Conservation (phyloP, 352 stramenopile species). For the Phytophthora uliginosa region DNA sequence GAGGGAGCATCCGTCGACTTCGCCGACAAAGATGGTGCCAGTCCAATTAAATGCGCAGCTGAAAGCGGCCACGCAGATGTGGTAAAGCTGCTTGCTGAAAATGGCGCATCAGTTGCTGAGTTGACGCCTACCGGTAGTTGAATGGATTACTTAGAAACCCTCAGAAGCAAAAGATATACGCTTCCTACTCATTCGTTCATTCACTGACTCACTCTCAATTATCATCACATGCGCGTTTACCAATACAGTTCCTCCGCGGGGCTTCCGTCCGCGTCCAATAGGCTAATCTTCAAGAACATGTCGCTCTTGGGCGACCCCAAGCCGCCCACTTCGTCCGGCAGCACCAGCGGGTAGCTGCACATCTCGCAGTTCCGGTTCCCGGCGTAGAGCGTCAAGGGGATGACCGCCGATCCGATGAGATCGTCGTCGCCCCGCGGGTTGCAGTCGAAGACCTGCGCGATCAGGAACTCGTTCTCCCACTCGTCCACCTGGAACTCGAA, state of each 20-base stretch:
- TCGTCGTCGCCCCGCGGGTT: constrained; percentile 60
- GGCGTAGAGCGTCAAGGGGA: constrained; percentile 73
- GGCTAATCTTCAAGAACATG: constrained; percentile 71
- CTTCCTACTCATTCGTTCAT: background rate
- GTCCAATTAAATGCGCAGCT: background rate
- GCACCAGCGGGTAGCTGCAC: constrained; percentile 79
- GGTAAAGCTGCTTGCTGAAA: background rate
- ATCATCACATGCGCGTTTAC: constrained; percentile 5
- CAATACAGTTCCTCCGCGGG: constrained; percentile 63
- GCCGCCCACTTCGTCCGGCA: constrained; percentile 70
- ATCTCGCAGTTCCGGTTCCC: constrained; percentile 69
- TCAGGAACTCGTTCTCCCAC: constrained; percentile 74
- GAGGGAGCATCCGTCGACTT: background rate
- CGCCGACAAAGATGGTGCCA: background rate
- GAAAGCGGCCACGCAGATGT: background rate
- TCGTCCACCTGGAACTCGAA: constrained; percentile 78
- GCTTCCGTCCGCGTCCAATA: constrained; percentile 61
- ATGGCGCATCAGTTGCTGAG: background rate
- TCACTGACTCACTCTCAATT: background rate
- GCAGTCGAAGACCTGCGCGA: constrained; percentile 78
- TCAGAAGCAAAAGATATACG: background rate
- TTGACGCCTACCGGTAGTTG: background rate
- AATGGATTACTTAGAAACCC: background rate
- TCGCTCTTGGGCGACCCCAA: constrained; percentile 65
- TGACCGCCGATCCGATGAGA: constrained; percentile 78